phyloP scores from a whole-genome alignment of 2,329 filamentous ascomycete species.

The Paramyrothecium roridum region DNA sequence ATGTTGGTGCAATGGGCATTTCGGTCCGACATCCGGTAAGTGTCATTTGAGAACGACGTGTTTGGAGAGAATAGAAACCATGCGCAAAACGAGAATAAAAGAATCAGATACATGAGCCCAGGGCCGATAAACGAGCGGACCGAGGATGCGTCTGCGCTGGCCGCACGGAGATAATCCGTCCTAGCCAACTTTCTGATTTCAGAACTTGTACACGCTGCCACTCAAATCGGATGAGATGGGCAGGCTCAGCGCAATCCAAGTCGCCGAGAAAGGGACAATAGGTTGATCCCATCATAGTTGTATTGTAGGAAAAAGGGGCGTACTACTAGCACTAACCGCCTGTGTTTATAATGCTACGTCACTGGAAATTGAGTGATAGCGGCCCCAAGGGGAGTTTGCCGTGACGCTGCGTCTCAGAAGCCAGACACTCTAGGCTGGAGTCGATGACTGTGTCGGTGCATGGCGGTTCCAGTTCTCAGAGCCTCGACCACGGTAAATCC shows the following conservation, averaged over 20 bases:
- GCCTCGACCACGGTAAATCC: constrained; percentile 34
- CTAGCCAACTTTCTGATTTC: not conserved
- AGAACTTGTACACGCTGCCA: not conserved
- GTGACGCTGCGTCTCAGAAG: too few species aligned
- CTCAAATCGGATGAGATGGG: not conserved
- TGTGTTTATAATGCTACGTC: not conserved
- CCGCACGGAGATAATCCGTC: not conserved
- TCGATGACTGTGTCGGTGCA: constrained; percentile 17
- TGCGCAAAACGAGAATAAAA: too few species aligned
- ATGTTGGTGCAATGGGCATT: too few species aligned
- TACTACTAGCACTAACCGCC: not conserved
- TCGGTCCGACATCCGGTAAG: too few species aligned
- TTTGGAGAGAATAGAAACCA: too few species aligned
- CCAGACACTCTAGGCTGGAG: constrained; percentile 12
- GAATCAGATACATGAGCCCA: not conserved
- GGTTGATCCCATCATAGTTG: not conserved
- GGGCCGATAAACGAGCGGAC: not conserved
- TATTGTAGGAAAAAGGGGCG: not conserved
- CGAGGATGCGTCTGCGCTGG: not conserved
- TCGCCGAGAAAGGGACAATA: not conserved
- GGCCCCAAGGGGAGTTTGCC: too few species aligned
- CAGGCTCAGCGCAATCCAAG: not conserved
- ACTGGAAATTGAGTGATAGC: too few species aligned
- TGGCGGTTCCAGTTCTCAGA: constrained; percentile 39
- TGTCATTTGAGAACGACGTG: too few species aligned